Evolutionary conservation across 331 rosid genomes (phyloP), one percentile per base, ranked within the genome.

Genomic region (Stylosanthes scabra): DNA sequence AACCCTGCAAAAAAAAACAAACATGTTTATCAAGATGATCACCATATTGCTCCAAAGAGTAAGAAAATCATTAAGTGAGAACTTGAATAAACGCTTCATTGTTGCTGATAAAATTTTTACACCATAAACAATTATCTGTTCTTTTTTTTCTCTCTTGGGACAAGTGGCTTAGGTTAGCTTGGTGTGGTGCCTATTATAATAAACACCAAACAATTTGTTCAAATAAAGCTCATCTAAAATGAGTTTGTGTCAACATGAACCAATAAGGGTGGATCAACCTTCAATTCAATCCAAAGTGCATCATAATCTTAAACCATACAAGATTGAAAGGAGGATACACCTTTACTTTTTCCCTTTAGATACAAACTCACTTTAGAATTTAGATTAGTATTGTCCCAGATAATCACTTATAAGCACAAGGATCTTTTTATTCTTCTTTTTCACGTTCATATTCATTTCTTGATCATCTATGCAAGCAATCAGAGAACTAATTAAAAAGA

Each of bases 1-100:
- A 71, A 40, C 56, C 51, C 82, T 87, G 79, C 74, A 71, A 71
- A 55, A 72, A 84, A 27, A 72, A 84, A 27, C 56, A 77, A 12
- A 67, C 49, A 41, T 46, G 63, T 28, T 2, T 64, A 13, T 74
- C 39, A 76, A 55, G 42, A 41, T 59, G 37, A 60, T 28, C 9
- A 57, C 71, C 64, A 70, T 51, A 44, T 50, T 34, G 73, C 68
- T 46, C 12, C 8, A 3, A 55, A 42, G 56, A 29, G 15, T 71
- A 66, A 9, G 44, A 34, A 9, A n/a, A n/a, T 14, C 27, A 5
- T 25, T 10, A 13, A 62, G 41, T 57, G 0, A 63, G 39, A 67
- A 41, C 49, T 52, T 7, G 50, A 74, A 31, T 15, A 37, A 13
- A 46, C 15, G 46, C 29, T 29, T 47, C 59, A 52, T 59, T 12